Evolutionary conservation across 1,139 yeast species (phyloP).

Genomic region (Pichia sp.): DNA sequence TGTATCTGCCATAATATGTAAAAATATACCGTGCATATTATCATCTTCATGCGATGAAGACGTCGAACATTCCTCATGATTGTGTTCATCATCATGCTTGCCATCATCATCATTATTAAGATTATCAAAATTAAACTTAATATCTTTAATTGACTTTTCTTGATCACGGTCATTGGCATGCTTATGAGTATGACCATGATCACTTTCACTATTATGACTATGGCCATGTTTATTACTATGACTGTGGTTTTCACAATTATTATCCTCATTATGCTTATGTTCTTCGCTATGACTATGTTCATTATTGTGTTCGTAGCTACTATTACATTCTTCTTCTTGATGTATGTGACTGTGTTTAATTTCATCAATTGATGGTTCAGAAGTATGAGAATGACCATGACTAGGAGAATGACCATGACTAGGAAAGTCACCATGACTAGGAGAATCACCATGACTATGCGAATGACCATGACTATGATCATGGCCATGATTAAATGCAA

Average conservation of each 20-base stretch:
- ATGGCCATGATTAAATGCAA: constrained; percentile 82
- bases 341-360: not conserved
- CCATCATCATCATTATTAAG: not conserved
- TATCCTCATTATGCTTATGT: not conserved
- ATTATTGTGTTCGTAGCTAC: constrained; percentile 1
- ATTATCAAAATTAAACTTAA: not conserved
- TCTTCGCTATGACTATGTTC: constrained; percentile 1
- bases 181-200: constrained; percentile 1
- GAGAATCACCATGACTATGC: constrained; percentile 34
- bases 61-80: not conserved
- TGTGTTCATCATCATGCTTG: not conserved
- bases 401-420: constrained; percentile 34
- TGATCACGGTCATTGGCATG: not conserved
- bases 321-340: not conserved
- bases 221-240: not conserved
- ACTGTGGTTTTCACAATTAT: not conserved
- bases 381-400: constrained; percentile 30
- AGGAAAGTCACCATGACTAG: constrained; percentile 34
- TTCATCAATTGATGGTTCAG: constrained; percentile 4
- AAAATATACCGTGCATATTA: constrained; percentile 89
- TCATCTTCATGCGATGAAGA: constrained; percentile 26
- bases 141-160: not conserved
- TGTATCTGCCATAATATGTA: constrained; percentile 92
- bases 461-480: constrained; percentile 30
- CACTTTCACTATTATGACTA: not conserved